Conservation (phyloP, 768 basidiomycete species). For the Kwoniella newhampshirensis region DNA sequence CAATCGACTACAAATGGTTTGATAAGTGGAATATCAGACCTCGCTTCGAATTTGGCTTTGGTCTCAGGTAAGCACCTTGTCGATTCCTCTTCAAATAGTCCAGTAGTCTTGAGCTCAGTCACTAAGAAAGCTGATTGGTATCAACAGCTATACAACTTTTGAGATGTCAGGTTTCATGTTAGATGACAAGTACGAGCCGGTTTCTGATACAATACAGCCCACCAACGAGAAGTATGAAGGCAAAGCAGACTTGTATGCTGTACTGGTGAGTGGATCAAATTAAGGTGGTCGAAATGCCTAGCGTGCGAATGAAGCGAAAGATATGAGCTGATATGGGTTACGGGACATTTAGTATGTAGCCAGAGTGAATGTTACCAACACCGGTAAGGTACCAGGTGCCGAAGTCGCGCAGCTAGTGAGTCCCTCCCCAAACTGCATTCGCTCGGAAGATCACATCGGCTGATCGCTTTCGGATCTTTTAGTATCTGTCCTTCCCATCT, state of each 20-base stretch:
- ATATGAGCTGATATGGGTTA: conserved; percentile 1
- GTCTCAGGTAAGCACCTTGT: conserved; percentile 38
- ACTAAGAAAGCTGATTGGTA: too few relatives aligned
- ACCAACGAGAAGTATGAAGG: conserved; percentile 52
- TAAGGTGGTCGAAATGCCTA: too few relatives aligned
- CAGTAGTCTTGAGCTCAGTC: too few relatives aligned
- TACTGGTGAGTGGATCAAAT: conserved; percentile 29
- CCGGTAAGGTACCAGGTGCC: conserved; percentile 46
- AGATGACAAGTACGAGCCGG: conserved; percentile 26
- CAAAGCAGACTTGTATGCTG: conserved; percentile 47
- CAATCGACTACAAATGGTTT: conserved; percentile 53
- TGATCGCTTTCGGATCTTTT: background rate
- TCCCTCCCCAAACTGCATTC: conserved; percentile 4
- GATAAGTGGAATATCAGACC: conserved; percentile 49
- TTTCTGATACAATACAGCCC: conserved; percentile 44
- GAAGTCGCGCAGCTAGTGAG: conserved; percentile 54
- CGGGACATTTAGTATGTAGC: conserved; percentile 38
- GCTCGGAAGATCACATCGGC: background rate
- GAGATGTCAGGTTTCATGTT: conserved; percentile 40
- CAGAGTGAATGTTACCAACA: conserved; percentile 52
- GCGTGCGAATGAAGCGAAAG: too few relatives aligned
- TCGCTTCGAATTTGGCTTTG: conserved; percentile 53
- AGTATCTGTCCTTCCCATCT: conserved; percentile 50
- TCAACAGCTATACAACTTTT: conserved; percentile 46
- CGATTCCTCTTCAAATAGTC: background rate